Percentiles rank a stretch among this genome's conserved stretches.
Conservation (phyloP, 371 early-diverging fungal genomes). For the Mucor velutinosus region DNA sequence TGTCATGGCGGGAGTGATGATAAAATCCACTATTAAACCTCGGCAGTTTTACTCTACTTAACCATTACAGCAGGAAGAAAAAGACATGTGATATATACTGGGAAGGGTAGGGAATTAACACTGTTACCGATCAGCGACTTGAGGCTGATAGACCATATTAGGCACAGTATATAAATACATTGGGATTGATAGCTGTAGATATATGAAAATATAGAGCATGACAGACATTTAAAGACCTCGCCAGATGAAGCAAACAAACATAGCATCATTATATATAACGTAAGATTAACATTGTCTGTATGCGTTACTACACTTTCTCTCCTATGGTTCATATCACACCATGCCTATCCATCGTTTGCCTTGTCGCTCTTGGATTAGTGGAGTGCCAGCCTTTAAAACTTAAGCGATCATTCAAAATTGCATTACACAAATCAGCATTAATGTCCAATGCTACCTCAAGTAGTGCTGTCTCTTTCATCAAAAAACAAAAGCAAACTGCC, state of each 20-base stretch:
- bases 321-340: neutral
- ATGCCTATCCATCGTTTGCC: neutral
- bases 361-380: neutral
- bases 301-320: neutral
- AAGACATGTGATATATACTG: too few species aligned
- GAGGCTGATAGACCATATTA: too few species aligned
- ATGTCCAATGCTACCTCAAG: neutral
- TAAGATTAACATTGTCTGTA: neutral
- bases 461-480: conserved; percentile 21
- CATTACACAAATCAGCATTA: conserved; percentile 6
- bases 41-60: too few species aligned
- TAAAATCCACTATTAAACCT: too few species aligned
- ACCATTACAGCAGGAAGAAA: too few species aligned
- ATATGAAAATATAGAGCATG: too few species aligned
- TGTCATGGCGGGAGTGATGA: too few species aligned
- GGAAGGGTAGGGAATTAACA: too few species aligned
- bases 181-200: too few species aligned
- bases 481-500: conserved; percentile 38
- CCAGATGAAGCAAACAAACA: neutral
- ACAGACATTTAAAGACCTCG: neutral
- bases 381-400: conserved; percentile 8
- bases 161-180: too few species aligned
- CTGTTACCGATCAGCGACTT: too few species aligned
- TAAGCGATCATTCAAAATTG: conserved; percentile 10
- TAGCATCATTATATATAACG: neutral